Base-by-base conservation (phyloP, 2,329 filamentous ascomycete genomes). In the Exophiala dermatitidis region DNA sequence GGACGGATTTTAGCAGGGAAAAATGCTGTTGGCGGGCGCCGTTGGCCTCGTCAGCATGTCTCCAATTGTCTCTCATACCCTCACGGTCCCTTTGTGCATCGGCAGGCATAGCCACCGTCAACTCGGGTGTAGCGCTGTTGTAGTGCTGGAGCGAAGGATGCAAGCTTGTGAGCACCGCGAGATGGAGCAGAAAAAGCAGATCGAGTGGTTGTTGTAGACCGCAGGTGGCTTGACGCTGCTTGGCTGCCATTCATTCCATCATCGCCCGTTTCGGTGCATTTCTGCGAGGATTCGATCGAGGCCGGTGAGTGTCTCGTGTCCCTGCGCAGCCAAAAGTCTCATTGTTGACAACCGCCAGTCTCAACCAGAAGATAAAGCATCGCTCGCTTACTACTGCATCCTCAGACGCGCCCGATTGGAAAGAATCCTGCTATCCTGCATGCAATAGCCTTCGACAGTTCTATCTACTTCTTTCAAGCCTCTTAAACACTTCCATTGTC, bases 401-500 rank as follows among this genome's bases (percentile, higher is more conserved):
- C 12, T 43, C 6, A 43, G 4, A 43, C 40, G 19, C 40, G 40
- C 7, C 42, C 42, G 30, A 45, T 32, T 45, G 28, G 42, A 45
- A 45, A 45, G 12, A 5, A 30, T 32, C 32, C n/a, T 45, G 5
- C 29, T 45, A n/a, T 45, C 30, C 28, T 45, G 28, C 42, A 45
- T 7, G 33, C 33, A 36, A 3, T 41, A 5, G 3, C 38, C 38
- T 41, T 41, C 38, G 6, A 41, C 4, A 41, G 12, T 48, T 40
- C 46, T 30, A 40, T 48, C 26, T 48, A 9, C 2, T 40, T 48
- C 46, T 40, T 48, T 48, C 38, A 41, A 12, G 30, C 29, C 36
- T 48, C 46, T 48, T 48, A 40, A 8, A 40, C 38, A 29, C 33
- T 32, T 38, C 46, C 46, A 29, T 48, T 48, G 46, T 48, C 46